Percentiles rank a stretch among this genome's conserved stretches.
Evolutionary conservation across 257 asterid genomes (phyloP).

Genomic region (Knoxia roxburghii): DNA sequence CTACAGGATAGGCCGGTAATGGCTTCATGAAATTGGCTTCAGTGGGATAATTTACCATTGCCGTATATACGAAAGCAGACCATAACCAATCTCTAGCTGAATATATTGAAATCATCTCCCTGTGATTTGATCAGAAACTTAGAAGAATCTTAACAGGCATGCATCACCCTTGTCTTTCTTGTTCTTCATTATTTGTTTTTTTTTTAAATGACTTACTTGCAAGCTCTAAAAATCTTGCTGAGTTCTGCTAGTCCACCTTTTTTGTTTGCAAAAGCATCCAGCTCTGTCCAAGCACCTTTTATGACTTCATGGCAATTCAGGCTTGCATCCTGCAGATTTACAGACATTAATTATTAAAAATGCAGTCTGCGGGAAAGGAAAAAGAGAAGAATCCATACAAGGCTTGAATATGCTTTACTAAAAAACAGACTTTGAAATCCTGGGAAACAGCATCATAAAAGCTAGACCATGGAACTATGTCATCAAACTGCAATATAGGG

Average conservation of each 20-base stretch:
- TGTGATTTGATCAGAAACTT: conserved; percentile 21
- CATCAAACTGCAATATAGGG: conserved; percentile 71
- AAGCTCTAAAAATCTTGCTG: conserved; percentile 53
- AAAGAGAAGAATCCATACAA: background rate
- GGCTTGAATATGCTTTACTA: background rate
- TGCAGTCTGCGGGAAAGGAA: background rate
- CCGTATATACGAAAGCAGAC: conserved; percentile 62
- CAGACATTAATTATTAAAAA: conserved; percentile 1
- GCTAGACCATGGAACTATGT: conserved; percentile 77
- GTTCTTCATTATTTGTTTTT: background rate
- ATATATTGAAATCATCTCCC: conserved; percentile 36
- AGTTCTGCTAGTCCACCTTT: conserved; percentile 38
- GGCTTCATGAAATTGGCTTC: conserved; percentile 64
- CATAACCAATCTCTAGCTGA: conserved; percentile 61
- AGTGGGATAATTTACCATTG: conserved; percentile 73
- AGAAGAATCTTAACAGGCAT: background rate
- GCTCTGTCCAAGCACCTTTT: conserved; percentile 66
- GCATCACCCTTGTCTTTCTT: too few relatives aligned
- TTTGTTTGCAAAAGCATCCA: conserved; percentile 33
- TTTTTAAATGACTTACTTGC: conserved; percentile 48
- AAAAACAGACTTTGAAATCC: conserved; percentile 56
- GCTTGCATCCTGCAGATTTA: conserved; percentile 46
- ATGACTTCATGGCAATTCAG: conserved; percentile 61
- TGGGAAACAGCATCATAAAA: conserved; percentile 80
- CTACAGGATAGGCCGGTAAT: conserved; percentile 72